Evolutionary conservation across 2,329 filamentous ascomycete genomes (phyloP), one percentile per base, ranked within the genome.

Genomic region (Scedosporium aurantiacum): DNA sequence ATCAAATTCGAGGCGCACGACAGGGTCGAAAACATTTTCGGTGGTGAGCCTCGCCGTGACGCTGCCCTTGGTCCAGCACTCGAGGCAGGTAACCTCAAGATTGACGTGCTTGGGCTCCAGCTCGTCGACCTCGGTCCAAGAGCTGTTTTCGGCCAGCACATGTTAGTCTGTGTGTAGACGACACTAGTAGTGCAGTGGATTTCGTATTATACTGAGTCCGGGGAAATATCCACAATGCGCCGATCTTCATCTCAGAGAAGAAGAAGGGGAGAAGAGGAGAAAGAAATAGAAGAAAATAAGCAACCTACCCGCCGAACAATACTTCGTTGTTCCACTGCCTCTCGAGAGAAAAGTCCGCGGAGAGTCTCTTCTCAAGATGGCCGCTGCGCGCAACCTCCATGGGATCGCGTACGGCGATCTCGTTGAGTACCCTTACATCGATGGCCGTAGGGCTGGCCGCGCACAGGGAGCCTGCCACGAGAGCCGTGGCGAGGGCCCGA

Each of bases 51-150:
- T 71, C 12, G 78, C 76, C 14, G 71, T 72, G 47, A 79, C 75
- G n/a, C 70, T 69, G 65, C 81, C 81, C 65, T 78, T 75, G 52
- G 80, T 72, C 67, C 79, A 81, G 67, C 80, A 81, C 10, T 75
- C 76, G 10, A 73, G 71, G 68, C 80, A 82, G 37, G 71, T 68
- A 55, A 80, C 66, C 1, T 64, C 63, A 5, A 76, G 65, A 16
- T 61, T 62, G 8, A 68, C 65, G 5, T 45, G 27, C 54, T 57
- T 57, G 5, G 54, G 32, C 2, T 57, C 25, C 5, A 37, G 6
- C 27, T 57, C 54, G 23, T 40, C 54, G 16, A 57, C 54, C 16
- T 57, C 54, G 54, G 32, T 40, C 54, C 54, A 57, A 5, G 54
- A 57, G 27, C 54, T 57, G 27, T 57, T 23, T 57, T 32, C 3